Conservation (phyloP, 805 yeast genomes). For the Cyberlindnera misumaiensis region DNA sequence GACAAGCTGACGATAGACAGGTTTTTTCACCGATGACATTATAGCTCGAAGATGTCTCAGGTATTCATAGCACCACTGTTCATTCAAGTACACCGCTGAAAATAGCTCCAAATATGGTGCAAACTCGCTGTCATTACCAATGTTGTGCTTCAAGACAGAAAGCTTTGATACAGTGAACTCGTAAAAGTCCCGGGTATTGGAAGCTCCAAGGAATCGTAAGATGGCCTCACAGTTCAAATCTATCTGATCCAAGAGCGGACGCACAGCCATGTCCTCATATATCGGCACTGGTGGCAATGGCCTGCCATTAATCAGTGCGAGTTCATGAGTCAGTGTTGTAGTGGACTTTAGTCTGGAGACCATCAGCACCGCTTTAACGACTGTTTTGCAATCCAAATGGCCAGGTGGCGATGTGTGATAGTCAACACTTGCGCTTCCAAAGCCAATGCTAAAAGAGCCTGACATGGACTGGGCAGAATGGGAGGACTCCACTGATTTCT, state of each 20-base stretch:
- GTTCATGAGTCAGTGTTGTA: constrained; percentile 24
- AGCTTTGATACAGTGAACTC: constrained; percentile 28
- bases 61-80: constrained; percentile 29
- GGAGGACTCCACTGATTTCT: constrained; percentile 18
- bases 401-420: constrained; percentile 30
- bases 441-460: constrained; percentile 23
- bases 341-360: constrained; percentile 29
- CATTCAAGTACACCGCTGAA: constrained; percentile 35
- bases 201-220: constrained; percentile 40
- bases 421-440: constrained; percentile 27
- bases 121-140: constrained; percentile 30
- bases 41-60: constrained; percentile 34
- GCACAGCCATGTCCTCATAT: constrained; percentile 17
- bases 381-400: constrained; percentile 22
- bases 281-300: constrained; percentile 9
- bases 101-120: constrained; percentile 41
- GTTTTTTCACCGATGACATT: constrained; percentile 31
- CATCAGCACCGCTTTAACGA: constrained; percentile 23
- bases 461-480: constrained; percentile 16
- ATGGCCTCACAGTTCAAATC: constrained; percentile 35
- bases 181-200: constrained; percentile 40
- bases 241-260: constrained; percentile 25
- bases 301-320: constrained; percentile 25
- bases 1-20: constrained; percentile 39
- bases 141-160: constrained; percentile 28